Evolutionary conservation across 495 filamentous ascomycete genomes (phyloP).

Genomic region (Penicillium daleae): DNA sequence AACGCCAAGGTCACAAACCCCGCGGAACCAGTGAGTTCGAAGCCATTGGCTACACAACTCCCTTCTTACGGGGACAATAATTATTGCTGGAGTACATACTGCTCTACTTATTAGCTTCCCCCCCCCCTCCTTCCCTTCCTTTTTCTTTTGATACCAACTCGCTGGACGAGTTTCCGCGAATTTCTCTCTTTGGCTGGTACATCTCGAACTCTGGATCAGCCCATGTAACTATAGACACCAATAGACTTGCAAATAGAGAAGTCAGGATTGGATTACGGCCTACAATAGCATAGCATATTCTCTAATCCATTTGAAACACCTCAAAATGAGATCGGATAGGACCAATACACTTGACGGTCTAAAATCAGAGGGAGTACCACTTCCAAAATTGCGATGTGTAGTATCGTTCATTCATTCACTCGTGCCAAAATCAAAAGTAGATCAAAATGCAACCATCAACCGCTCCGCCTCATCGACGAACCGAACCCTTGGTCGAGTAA

Average conservation of each 20-base stretch:
- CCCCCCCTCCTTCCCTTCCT: background rate
- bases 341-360: too few species aligned
- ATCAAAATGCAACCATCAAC: slow-evolving; percentile 10
- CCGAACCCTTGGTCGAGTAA: background rate
- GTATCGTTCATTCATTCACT: slow-evolving; percentile 50
- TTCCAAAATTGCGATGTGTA: slow-evolving; percentile 21
- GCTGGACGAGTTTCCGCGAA: background rate
- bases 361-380: background rate
- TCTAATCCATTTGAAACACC: background rate
- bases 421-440: slow-evolving; percentile 34
- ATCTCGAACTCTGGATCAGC: background rate
- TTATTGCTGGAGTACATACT: background rate
- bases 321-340: background rate
- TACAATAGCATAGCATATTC: background rate
- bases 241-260: background rate
- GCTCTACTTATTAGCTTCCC: too few species aligned
- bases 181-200: background rate
- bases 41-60: background rate
- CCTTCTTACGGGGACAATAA: background rate
- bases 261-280: background rate
- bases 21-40: slow-evolving; percentile 6
- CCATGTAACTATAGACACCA: background rate
- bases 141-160: background rate
- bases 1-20: slow-evolving; percentile 16
- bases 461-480: background rate